phyloP scores from a whole-genome alignment of 768 basidiomycete genomes.

The Macrocybe gigantea region DNA sequence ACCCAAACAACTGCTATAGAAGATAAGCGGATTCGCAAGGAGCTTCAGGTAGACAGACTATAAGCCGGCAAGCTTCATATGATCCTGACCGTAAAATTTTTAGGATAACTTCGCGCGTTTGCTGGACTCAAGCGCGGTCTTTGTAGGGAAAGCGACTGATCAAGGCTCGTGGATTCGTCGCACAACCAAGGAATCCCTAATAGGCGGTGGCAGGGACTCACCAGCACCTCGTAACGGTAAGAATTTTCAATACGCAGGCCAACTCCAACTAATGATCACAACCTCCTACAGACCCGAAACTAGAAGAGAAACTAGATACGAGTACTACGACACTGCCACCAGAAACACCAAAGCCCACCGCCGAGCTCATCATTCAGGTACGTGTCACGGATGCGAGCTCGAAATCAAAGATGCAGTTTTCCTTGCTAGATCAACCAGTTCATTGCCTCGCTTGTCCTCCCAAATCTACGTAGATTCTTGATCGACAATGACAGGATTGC shows the following conservation, averaged over 20 bases:
- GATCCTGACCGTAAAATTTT: background rate
- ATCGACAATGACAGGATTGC: constrained; percentile 80
- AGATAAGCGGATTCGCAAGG: constrained; percentile 81
- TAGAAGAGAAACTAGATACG: constrained; percentile 56
- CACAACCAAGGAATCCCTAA: constrained; percentile 53
- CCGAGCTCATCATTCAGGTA: constrained; percentile 46
- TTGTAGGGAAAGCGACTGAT: constrained; percentile 70
- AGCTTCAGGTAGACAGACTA: constrained; percentile 61
- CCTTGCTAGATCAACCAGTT: constrained; percentile 59
- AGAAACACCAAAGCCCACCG: constrained; percentile 26
- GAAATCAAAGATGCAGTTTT: constrained; percentile 3
- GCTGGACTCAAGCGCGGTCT: constrained; percentile 70
- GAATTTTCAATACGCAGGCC: constrained; percentile 5
- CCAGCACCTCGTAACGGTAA: constrained; percentile 54
- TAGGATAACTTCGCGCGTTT: constrained; percentile 85
- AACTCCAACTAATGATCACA: background rate
- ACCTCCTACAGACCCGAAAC: constrained; percentile 28
- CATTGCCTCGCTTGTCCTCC: constrained; percentile 62
- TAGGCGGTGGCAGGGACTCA: constrained; percentile 66
- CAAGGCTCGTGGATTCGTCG: constrained; percentile 78
- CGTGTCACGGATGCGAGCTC: constrained; percentile 5
- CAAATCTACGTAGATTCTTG: constrained; percentile 72
- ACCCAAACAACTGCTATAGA: constrained; percentile 89
- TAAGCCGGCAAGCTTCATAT: background rate
- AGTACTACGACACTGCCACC: constrained; percentile 33